These are phyloP conservation scores for Aspergillus panamensis DNA, from an alignment of 495 filamentous ascomycete species.

Conservation along the genomic window DNA sequence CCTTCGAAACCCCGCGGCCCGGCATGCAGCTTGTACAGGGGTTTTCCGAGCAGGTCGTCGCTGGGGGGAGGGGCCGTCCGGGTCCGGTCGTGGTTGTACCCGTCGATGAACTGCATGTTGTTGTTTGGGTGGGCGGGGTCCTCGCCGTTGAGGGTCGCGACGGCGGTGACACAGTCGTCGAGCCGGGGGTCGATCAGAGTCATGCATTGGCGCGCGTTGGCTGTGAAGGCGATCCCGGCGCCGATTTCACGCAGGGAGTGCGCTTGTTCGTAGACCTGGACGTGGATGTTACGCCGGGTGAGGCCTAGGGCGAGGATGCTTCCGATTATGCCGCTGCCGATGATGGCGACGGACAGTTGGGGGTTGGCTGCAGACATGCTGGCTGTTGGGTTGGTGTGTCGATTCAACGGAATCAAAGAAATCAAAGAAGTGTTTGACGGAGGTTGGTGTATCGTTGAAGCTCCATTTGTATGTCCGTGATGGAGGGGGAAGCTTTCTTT, in stretches of 20 bases:
- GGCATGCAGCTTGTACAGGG: conserved; percentile 16
- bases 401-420: too few relatives aligned
- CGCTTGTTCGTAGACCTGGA: conserved; percentile 44
- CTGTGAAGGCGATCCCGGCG: conserved; percentile 45
- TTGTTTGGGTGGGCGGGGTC: conserved; percentile 18
- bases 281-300: conserved; percentile 27
- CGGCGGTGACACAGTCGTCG: conserved; percentile 17
- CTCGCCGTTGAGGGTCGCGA: conserved; percentile 23
- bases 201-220: conserved; percentile 31
- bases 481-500: too few relatives aligned
- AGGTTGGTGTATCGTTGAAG: too few relatives aligned
- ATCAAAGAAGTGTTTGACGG: too few relatives aligned
- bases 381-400: too few relatives aligned
- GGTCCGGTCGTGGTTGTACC: conserved; percentile 25
- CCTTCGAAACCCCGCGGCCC: conserved; percentile 37
- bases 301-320: conserved; percentile 38
- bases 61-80: conserved; percentile 13
- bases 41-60: conserved; percentile 11
- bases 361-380: not conserved
- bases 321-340: conserved; percentile 47
- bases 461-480: too few relatives aligned
- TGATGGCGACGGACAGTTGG: conserved; percentile 34
- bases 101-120: conserved; percentile 35
- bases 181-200: conserved; percentile 20
- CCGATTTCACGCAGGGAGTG: conserved; percentile 37